A percentile compares a stretch with the other conserved stretches of the same genome.
phyloP scores from a whole-genome alignment of 1,284 basidiomycete genomes.

The Mycena sp. region DNA sequence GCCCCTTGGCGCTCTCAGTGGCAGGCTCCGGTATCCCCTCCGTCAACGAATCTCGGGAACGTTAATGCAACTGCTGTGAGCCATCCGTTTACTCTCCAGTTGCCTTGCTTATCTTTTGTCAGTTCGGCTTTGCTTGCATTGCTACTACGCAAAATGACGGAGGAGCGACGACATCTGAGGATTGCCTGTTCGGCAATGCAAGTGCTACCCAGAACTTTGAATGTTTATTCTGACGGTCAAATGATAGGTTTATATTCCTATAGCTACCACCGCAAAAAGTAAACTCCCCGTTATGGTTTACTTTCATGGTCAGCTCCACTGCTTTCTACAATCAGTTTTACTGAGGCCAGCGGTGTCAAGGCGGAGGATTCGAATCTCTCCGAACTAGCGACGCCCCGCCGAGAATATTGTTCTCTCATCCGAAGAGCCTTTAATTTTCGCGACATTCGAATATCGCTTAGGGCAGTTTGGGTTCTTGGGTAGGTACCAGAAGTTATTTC shows the following conservation, averaged over 20 bases:
- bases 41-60: conserved; percentile 44
- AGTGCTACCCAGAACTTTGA: no score
- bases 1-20: conserved; percentile 49
- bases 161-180: conserved; percentile 44
- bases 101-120: not conserved
- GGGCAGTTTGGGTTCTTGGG: conserved; percentile 54
- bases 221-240: no score
- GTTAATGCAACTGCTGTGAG: conserved; percentile 47
- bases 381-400: conserved; percentile 41
- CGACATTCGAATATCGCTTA: conserved; percentile 52
- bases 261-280: conserved; percentile 30
- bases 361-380: conserved; percentile 50
- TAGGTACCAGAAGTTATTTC: conserved; percentile 24
- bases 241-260: conserved; percentile 36
- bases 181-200: conserved; percentile 55
- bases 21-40: conserved; percentile 49
- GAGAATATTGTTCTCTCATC: conserved; percentile 42
- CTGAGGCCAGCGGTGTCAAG: conserved; percentile 28
- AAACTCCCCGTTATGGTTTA: conserved; percentile 28
- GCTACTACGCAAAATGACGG: conserved; percentile 38
- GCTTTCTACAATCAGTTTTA: no score
- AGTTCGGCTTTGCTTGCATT: conserved; percentile 48
- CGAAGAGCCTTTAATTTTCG: conserved; percentile 48
- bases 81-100: not conserved
- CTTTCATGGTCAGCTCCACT: conserved; percentile 36